These are phyloP conservation scores for Geum urbanum DNA, from an alignment of 306 rosid genomes.

Conservation along the genomic window DNA sequence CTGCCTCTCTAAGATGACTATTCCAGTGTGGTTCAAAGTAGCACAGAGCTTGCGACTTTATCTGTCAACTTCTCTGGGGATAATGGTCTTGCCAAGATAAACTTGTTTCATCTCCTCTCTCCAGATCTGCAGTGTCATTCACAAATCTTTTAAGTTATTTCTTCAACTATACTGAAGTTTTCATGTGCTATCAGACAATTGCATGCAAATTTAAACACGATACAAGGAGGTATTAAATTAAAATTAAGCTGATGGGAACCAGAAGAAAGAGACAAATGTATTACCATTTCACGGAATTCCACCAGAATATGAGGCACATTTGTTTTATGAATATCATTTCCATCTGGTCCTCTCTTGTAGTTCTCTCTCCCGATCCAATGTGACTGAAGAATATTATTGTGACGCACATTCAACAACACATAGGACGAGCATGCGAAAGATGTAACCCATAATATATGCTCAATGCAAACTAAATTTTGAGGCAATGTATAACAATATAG, in stretches of 20 bases:
- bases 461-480: background rate
- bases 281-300: too few species aligned
- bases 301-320: too few species aligned
- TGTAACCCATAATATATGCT: background rate
- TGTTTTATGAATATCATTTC: too few species aligned
- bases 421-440: background rate
- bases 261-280: too few species aligned
- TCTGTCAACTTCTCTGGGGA: constrained; percentile 61
- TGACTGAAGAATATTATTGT: constrained; percentile 40
- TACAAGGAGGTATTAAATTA: too few species aligned
- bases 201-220: too few species aligned
- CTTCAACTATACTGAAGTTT: too few species aligned
- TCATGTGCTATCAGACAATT: too few species aligned
- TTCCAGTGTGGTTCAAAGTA: constrained; percentile 16
- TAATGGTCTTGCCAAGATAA: constrained; percentile 55
- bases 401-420: constrained; percentile 16
- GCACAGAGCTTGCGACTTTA: constrained; percentile 24
- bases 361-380: constrained; percentile 99
- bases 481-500: background rate
- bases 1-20: constrained; percentile 15
- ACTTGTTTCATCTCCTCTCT: constrained; percentile 86
- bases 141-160: too few species aligned
- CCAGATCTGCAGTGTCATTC: too few species aligned
- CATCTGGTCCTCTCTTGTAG: too few species aligned
- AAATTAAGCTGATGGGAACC: too few species aligned